Evolutionary conservation across 495 filamentous ascomycete species (phyloP).

Genomic region (Neurospora intermedia): DNA sequence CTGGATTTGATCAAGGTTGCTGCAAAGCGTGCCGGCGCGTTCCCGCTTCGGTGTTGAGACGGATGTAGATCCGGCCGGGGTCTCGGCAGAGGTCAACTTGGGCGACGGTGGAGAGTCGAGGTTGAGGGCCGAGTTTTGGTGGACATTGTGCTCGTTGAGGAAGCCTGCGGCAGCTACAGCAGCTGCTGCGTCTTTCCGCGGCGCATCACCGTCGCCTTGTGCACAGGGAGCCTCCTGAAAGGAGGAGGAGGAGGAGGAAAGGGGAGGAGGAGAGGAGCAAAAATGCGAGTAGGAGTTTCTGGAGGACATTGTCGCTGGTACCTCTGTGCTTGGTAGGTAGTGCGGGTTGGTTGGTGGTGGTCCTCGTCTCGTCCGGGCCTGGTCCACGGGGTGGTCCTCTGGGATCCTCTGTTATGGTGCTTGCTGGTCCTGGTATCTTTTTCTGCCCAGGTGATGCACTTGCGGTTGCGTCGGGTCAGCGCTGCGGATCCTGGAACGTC

Average conservation of each 20-base stretch:
- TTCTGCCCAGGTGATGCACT: background rate
- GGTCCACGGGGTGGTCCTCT: background rate
- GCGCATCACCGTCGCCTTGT: background rate
- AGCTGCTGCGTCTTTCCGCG: constrained; percentile 2
- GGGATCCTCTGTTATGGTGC: background rate
- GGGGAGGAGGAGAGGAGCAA: background rate
- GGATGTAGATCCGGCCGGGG: constrained; percentile 1
- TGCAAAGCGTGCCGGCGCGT: background rate
- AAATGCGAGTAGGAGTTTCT: background rate
- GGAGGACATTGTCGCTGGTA: background rate
- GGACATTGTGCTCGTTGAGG: constrained; percentile 2
- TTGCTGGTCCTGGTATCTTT: background rate
- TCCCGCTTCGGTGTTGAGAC: constrained; percentile 1
- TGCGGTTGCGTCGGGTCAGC: background rate
- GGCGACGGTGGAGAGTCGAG: constrained; percentile 1
- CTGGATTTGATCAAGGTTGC: constrained; percentile 10
- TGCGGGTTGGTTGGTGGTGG: background rate
- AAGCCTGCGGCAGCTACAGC: constrained; percentile 4
- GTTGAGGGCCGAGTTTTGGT: constrained; percentile 7
- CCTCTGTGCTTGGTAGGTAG: too few species aligned
- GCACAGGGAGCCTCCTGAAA: background rate
- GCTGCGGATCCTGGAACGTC: background rate
- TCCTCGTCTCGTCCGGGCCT: background rate
- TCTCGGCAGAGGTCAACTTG: constrained; percentile 2
- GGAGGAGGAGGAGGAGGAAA: background rate